Evolutionary conservation across 345 rosid species (phyloP).

Genomic region (Cardamine chenopodiifolia): DNA sequence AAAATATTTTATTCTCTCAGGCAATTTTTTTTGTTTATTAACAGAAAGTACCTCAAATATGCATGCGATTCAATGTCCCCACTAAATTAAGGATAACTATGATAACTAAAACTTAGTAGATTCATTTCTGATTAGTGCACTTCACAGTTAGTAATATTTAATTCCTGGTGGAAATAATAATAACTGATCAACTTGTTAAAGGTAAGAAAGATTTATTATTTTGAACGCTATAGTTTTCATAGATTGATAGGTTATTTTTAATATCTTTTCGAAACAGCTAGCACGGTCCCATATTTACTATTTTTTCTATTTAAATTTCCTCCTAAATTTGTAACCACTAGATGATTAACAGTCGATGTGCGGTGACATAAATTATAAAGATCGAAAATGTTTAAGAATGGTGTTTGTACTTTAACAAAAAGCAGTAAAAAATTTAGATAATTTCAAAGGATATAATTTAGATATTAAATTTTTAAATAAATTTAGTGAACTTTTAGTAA

Average conservation of each 20-base stretch:
- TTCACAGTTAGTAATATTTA: constrained; percentile 18
- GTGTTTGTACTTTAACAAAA: no score
- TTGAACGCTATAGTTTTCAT: constrained; percentile 3
- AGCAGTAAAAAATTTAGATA: not conserved
- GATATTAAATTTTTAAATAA: not conserved
- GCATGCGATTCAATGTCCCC: constrained; percentile 33
- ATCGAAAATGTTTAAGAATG: not conserved
- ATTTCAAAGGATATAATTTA: not conserved
- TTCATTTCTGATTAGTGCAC: constrained; percentile 23
- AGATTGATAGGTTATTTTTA: constrained; percentile 5
- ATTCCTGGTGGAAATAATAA: constrained; percentile 23
- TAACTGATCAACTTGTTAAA: constrained; percentile 39
- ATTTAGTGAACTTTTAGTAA: not conserved
- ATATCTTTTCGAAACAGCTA: constrained; percentile 15
- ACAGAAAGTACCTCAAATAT: constrained; percentile 15
- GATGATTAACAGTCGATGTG: not conserved
- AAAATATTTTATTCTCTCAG: not conserved
- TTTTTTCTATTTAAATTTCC: not conserved
- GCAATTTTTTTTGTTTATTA: not conserved
- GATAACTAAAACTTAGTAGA: constrained; percentile 8
- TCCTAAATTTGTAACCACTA: not conserved
- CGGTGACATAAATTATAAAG: not conserved
- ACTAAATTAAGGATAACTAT: constrained; percentile 26
- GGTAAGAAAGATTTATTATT: not conserved
- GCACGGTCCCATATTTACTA: not conserved